A percentile compares a stretch with the other conserved stretches of the same genome.
Evolutionary conservation across 352 stramenopile genomes (phyloP).

Genomic region (Discostella stelligera): DNA sequence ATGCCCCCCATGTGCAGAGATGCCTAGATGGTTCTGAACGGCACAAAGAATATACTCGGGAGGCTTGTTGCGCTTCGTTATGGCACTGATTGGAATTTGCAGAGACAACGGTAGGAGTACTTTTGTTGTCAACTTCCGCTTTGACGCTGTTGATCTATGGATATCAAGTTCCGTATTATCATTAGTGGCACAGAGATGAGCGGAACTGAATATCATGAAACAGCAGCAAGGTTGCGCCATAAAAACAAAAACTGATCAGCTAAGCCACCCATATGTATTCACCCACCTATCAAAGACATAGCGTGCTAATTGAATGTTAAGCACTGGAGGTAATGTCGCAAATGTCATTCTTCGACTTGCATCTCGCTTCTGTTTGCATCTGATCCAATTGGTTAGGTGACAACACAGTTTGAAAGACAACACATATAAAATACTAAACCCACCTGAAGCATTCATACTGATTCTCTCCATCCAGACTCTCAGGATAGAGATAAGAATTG

Average conservation of each 20-base stretch:
- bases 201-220: neutral
- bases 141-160: slow-evolving; percentile 47
- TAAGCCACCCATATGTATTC: slow-evolving; percentile 28
- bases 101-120: slow-evolving; percentile 64
- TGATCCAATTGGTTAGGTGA: slow-evolving; percentile 6
- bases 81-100: slow-evolving; percentile 32
- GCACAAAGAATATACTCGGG: slow-evolving; percentile 70
- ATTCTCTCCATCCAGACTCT: slow-evolving; percentile 75
- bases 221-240: neutral
- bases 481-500: slow-evolving; percentile 58
- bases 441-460: slow-evolving; percentile 71
- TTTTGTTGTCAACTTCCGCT: slow-evolving; percentile 77
- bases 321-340: slow-evolving; percentile 63
- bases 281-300: slow-evolving; percentile 77
- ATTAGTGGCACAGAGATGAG: neutral
- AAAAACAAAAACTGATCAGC: slow-evolving; percentile 34
- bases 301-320: slow-evolving; percentile 80
- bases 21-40: slow-evolving; percentile 78
- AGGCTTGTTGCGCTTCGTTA: slow-evolving; percentile 5
- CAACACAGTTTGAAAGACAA: neutral
- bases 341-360: slow-evolving; percentile 55
- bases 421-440: neutral
- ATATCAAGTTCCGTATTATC: neutral
- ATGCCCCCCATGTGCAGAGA: slow-evolving; percentile 76
- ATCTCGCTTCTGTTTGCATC: slow-evolving; percentile 69